Evolutionary conservation across 768 basidiomycete species (phyloP), one percentile per base, ranked within the genome.

Genomic region (Russula ochroleuca): DNA sequence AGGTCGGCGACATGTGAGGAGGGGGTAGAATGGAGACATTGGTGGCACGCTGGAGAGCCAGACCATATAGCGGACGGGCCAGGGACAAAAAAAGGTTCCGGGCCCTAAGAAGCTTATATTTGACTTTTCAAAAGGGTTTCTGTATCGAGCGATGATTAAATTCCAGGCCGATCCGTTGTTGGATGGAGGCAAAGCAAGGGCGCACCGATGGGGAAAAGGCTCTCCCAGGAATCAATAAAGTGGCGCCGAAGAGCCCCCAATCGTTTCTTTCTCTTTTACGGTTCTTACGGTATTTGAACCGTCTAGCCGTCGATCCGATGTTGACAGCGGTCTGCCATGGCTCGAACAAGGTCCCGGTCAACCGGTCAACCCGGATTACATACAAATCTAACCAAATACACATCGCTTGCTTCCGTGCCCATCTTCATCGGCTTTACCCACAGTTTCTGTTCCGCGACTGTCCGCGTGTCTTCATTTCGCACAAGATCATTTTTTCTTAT

Each of bases 91-190:
- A 68, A 57, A 57, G 64, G 64, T 57, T 61, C 64, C 65, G 65
- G 65, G 61, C 31, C 59, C 67, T 66, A 62, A 68, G 67, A 68
- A 68, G 67, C 65, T 67, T 68, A 68, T 66, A 68, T 66, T 66
- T 68, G 67, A 59, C 65, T 68, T 68, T 68, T 66, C 55, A 59
- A 62, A 67, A 61, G 59, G 61, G 59, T 59, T 59, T 51, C 67
- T 61, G 64, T 50, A 66, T 67, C 51, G 66, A 68, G 64, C 57
- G 17, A 59, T 58, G 57, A 59, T 66, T 61, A 66, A 65, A 67
- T 62, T 66, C 50, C 17, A 68, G 57, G 67, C 56, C 64, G 64
- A 68, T 66, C 66, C 59, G 49, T 61, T 60, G 51, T 66, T 67
- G 66, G 64, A 67, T 33, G 45, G 48, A 59, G 21, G 31, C 38